Conservation (phyloP, 805 yeast species). For the Ogataea polymorpha region DNA sequence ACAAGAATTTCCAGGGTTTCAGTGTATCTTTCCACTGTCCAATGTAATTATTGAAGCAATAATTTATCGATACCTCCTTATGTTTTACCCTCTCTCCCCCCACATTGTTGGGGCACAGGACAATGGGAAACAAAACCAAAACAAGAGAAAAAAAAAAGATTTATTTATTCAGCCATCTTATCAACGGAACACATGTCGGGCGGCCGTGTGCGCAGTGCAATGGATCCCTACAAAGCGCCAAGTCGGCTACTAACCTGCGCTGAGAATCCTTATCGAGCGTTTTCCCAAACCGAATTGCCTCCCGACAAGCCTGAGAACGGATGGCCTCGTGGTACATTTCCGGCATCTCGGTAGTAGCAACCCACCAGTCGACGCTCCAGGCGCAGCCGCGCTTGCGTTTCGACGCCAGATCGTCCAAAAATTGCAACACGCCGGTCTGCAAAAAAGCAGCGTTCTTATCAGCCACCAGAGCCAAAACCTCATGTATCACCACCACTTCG, state of each 20-base stretch:
- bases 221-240: slow-evolving; percentile 55
- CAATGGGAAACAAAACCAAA: slow-evolving; percentile 1
- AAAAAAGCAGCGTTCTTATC: slow-evolving; percentile 29
- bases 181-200: slow-evolving; percentile 62
- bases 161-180: slow-evolving; percentile 4
- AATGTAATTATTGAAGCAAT: background rate
- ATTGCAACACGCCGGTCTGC: slow-evolving; percentile 40
- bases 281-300: slow-evolving; percentile 73
- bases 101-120: slow-evolving; percentile 4
- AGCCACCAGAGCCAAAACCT: slow-evolving; percentile 35
- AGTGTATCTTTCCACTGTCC: background rate
- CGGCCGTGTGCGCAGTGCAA: slow-evolving; percentile 87
- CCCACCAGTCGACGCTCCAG: slow-evolving; percentile 35
- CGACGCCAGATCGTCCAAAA: slow-evolving; percentile 40
- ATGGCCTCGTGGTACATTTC: slow-evolving; percentile 45
- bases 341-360: slow-evolving; percentile 44
- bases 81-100: slow-evolving; percentile 7
- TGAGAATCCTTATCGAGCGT: slow-evolving; percentile 43
- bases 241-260: slow-evolving; percentile 36
- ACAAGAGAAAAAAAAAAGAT: background rate
- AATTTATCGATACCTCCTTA: slow-evolving; percentile 7
- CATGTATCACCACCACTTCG: slow-evolving; percentile 32
- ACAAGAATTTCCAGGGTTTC: background rate
- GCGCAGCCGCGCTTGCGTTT: slow-evolving; percentile 25
- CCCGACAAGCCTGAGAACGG: slow-evolving; percentile 63